Evolutionary conservation across 2,329 filamentous ascomycete species (phyloP).

Genomic region (Emmonsiellopsis sp.): DNA sequence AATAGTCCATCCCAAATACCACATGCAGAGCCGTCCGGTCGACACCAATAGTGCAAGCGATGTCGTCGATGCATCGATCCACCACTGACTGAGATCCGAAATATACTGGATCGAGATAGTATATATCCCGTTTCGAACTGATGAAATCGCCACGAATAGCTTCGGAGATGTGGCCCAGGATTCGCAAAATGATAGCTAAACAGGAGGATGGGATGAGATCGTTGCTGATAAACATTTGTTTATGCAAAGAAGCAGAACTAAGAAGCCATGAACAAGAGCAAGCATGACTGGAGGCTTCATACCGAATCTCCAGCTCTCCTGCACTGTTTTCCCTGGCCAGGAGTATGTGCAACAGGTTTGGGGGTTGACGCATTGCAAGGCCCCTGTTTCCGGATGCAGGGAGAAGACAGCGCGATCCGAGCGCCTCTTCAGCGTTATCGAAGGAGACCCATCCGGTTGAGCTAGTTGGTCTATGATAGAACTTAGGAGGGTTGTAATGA

Average conservation of each 20-base stretch:
- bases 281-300: constrained; percentile 1
- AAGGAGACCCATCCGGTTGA: constrained; percentile 19
- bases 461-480: constrained; percentile 19
- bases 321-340: constrained; percentile 47
- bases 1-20: constrained; percentile 24
- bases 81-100: constrained; percentile 51
- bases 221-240: background rate
- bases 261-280: background rate
- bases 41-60: constrained; percentile 52
- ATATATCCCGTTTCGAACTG: constrained; percentile 57
- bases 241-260: background rate
- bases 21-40: constrained; percentile 48
- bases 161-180: constrained; percentile 48
- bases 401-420: constrained; percentile 14
- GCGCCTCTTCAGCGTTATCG: constrained; percentile 20
- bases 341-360: constrained; percentile 27
- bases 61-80: constrained; percentile 51
- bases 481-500: constrained; percentile 22
- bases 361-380: constrained; percentile 16
- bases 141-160: constrained; percentile 39
- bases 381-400: constrained; percentile 22
- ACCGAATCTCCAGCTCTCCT: constrained; percentile 54
- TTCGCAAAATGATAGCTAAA: constrained; percentile 45
- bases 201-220: background rate
- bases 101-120: constrained; percentile 52